phyloP scores from a whole-genome alignment of 2,329 filamentous ascomycete species.

The Penicillium sp. region DNA sequence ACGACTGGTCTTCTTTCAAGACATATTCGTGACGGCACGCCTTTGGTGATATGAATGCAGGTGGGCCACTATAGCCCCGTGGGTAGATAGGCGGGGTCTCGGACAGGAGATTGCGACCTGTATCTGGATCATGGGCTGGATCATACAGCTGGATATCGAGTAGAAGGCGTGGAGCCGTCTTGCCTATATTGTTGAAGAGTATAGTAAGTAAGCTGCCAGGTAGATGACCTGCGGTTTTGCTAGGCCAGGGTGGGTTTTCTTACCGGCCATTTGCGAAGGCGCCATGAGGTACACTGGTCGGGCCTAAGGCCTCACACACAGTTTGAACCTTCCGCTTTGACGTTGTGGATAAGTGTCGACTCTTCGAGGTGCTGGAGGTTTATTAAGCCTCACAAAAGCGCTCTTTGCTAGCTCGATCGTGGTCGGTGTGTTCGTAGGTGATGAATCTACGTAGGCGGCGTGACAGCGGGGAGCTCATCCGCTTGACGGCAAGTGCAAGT shows the following conservation, averaged over 20 bases:
- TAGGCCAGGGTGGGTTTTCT: conserved; percentile 10
- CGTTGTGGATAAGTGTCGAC: neutral
- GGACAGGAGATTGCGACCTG: conserved; percentile 55
- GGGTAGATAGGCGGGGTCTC: conserved; percentile 54
- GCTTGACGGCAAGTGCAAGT: conserved; percentile 22
- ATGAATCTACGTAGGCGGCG: conserved; percentile 18
- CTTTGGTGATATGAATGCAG: conserved; percentile 35
- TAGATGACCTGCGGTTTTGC: neutral
- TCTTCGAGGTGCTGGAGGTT: neutral
- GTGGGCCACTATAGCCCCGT: conserved; percentile 34
- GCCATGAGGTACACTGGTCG: conserved; percentile 28
- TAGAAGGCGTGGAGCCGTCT: conserved; percentile 50
- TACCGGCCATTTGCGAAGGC: conserved; percentile 34
- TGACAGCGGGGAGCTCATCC: conserved; percentile 29
- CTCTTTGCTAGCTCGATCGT: neutral
- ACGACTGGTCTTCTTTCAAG: conserved; percentile 55
- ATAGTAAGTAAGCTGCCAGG: conserved; percentile 3
- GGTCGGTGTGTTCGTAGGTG: conserved; percentile 6
- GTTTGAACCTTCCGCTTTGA: neutral
- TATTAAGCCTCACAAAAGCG: conserved; percentile 2
- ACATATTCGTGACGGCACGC: conserved; percentile 60
- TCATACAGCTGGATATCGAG: conserved; percentile 47
- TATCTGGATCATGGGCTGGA: conserved; percentile 40
- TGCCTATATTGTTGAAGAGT: conserved; percentile 38
- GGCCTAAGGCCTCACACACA: neutral